Evolutionary conservation across 2,329 filamentous ascomycete genomes (phyloP).

Genomic region (Clonostachys byssicola): DNA sequence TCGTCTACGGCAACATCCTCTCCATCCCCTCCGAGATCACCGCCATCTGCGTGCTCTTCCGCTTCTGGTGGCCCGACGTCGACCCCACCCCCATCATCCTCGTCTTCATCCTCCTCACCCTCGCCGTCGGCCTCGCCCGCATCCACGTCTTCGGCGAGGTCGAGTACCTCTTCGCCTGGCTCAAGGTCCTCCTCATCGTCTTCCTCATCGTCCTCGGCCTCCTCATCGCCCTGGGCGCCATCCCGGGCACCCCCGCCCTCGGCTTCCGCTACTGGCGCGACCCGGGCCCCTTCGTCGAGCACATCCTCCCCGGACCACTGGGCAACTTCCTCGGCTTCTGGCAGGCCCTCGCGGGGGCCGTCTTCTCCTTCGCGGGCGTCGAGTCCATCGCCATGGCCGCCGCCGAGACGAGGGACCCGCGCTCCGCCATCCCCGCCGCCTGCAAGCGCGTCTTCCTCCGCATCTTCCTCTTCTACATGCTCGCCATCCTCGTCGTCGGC

Average conservation of each 20-base stretch:
- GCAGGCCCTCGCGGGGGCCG: constrained; percentile 57
- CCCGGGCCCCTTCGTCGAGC: constrained; percentile 64
- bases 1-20: constrained; percentile 50
- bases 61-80: constrained; percentile 62
- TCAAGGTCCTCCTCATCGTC: constrained; percentile 58
- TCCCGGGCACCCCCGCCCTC: constrained; percentile 50
- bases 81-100: constrained; percentile 45
- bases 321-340: constrained; percentile 40
- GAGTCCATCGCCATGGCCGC: constrained; percentile 58
- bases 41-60: constrained; percentile 57
- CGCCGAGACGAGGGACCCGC: constrained; percentile 57
- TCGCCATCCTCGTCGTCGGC: constrained; percentile 67
- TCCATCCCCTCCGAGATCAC: constrained; percentile 57
- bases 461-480: constrained; percentile 67
- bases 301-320: constrained; percentile 43
- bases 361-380: constrained; percentile 67
- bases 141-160: constrained; percentile 58
- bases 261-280: constrained; percentile 69
- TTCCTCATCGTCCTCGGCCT: constrained; percentile 59
- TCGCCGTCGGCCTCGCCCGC: constrained; percentile 53
- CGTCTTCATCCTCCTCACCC: constrained; percentile 43
- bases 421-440: constrained; percentile 61
- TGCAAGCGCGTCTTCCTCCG: constrained; percentile 75
- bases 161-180: constrained; percentile 44
- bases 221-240: constrained; percentile 58